Conservation (phyloP, 371 early-diverging fungal species). For the Apophysomyces elegans region DNA sequence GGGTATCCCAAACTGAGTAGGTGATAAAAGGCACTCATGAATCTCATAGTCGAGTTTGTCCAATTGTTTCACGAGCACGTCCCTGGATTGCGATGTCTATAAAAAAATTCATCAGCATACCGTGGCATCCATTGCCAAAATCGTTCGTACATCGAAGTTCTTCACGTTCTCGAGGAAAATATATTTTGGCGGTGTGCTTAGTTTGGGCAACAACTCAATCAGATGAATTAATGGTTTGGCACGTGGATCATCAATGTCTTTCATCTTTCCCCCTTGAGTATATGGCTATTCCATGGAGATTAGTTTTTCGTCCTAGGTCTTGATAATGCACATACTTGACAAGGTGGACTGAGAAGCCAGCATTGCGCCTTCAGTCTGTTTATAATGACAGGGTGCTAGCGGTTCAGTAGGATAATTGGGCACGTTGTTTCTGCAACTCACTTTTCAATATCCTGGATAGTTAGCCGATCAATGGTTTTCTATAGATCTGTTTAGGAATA, state of each 20-base stretch:
- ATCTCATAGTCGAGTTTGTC: constrained; percentile 66
- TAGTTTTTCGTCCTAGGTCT: not conserved
- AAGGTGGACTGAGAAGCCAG: constrained; percentile 87
- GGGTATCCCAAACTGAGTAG: constrained; percentile 71
- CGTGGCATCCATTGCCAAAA: not conserved
- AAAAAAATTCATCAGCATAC: not conserved
- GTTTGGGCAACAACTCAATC: constrained; percentile 57
- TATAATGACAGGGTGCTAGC: not conserved
- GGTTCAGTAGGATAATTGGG: not conserved
- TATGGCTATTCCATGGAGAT: constrained; percentile 49
- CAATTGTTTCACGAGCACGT: constrained; percentile 58
- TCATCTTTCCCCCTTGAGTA: constrained; percentile 69
- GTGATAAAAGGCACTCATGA: constrained; percentile 67
- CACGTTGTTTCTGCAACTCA: constrained; percentile 18
- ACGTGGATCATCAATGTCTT: constrained; percentile 70
- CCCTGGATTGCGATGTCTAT: constrained; percentile 64
- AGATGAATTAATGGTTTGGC: constrained; percentile 69
- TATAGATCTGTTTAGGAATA: constrained; percentile 12
- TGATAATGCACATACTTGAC: constrained; percentile 55
- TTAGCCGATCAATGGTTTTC: constrained; percentile 69
- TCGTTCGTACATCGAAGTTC: constrained; percentile 68
- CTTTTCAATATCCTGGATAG: constrained; percentile 62
- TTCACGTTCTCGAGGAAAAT: constrained; percentile 79
- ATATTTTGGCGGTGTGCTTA: constrained; percentile 54
- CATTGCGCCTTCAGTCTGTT: constrained; percentile 62